Percentiles rank a stretch among this genome's conserved stretches.
phyloP scores from a whole-genome alignment of 2,329 filamentous ascomycete species.

The Aspergillus niger region DNA sequence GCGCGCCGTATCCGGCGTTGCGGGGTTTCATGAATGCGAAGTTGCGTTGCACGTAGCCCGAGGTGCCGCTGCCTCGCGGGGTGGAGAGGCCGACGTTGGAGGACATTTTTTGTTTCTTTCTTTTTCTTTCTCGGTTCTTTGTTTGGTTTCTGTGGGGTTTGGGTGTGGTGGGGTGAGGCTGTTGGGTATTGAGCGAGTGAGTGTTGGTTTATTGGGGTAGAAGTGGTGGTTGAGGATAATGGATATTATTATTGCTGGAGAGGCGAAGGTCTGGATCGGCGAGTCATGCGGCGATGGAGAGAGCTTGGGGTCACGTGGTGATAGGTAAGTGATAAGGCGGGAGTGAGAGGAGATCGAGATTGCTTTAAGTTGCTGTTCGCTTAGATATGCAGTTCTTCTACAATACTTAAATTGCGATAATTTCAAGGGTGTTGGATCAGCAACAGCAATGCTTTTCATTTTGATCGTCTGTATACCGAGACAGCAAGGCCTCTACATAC shows the following conservation, averaged over 20 bases:
- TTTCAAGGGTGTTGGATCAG: background rate
- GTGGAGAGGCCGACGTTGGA: conserved; percentile 96
- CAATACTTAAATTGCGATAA: too few relatives aligned
- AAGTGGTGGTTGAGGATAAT: background rate
- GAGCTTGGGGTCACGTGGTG: conserved; percentile 1
- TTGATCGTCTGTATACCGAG: conserved; percentile 27
- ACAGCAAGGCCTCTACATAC: conserved; percentile 19
- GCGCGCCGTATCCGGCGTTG: conserved; percentile 66
- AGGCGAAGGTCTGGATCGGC: background rate
- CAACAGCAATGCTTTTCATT: conserved; percentile 16
- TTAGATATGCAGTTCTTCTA: too few relatives aligned
- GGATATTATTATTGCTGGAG: background rate
- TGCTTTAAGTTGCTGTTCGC: too few relatives aligned
- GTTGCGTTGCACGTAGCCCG: conserved; percentile 96
- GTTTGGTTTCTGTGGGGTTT: background rate
- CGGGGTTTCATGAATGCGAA: conserved; percentile 83
- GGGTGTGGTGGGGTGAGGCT: background rate
- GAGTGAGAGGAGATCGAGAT: too few relatives aligned
- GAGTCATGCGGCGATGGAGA: background rate
- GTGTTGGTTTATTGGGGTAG: too few relatives aligned
- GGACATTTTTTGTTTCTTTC: conserved; percentile 66
- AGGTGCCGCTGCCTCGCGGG: conserved; percentile 91
- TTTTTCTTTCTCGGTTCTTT: background rate
- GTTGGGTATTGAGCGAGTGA: background rate
- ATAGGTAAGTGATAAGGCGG: background rate